phyloP scores from a whole-genome alignment of 1,139 yeast genomes.

The Casaregolazyma suthepensis region DNA sequence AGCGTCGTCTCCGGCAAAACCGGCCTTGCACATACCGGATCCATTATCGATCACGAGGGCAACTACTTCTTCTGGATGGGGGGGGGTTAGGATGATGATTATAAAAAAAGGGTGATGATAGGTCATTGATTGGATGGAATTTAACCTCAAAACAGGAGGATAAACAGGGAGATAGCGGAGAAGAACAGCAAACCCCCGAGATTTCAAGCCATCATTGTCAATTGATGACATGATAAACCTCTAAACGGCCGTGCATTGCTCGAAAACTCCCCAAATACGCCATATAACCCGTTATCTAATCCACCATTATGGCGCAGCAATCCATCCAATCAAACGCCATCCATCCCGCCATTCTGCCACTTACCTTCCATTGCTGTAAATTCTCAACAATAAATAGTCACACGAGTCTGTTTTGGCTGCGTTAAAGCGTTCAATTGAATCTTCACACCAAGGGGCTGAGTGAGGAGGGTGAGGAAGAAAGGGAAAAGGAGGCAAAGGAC shows the following conservation, averaged over 20 bases:
- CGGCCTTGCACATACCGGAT: slow-evolving; percentile 99
- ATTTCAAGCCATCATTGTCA: background rate
- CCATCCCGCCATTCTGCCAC: slow-evolving; percentile 8
- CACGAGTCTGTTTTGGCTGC: background rate
- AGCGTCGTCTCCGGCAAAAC: slow-evolving; percentile 99
- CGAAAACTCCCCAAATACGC: background rate
- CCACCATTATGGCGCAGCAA: background rate
- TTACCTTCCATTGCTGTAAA: slow-evolving; percentile 22
- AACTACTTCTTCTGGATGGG: slow-evolving; percentile 32
- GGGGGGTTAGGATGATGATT: slow-evolving; percentile 1
- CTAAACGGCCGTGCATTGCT: too few relatives aligned
- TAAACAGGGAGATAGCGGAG: background rate
- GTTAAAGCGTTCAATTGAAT: slow-evolving; percentile 3
- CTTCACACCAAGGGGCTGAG: slow-evolving; percentile 10
- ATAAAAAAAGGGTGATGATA: too few relatives aligned
- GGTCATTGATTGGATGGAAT: background rate
- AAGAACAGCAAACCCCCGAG: background rate
- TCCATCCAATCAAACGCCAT: slow-evolving; percentile 1
- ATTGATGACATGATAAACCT: background rate
- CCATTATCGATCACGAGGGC: slow-evolving; percentile 96
- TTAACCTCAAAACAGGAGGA: background rate
- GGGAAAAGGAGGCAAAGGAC: slow-evolving; percentile 15
- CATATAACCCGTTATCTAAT: background rate
- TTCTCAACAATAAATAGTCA: slow-evolving; percentile 9
- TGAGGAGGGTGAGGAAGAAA: slow-evolving; percentile 13